Evolutionary conservation across 805 yeast species (phyloP).

Genomic region (Pichia manshurica): DNA sequence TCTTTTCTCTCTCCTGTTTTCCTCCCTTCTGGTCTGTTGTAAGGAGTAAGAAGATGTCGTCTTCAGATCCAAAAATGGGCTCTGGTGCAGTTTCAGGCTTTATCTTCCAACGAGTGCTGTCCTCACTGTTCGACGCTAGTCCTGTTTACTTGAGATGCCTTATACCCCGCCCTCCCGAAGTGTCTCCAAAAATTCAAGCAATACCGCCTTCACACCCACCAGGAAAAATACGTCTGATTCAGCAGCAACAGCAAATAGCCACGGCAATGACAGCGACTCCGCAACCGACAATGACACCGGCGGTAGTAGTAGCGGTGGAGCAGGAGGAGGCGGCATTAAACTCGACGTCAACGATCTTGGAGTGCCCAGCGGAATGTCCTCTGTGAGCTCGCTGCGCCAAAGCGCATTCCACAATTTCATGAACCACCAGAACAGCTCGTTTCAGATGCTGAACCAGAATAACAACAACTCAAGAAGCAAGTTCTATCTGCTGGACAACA

Average conservation of each 20-base stretch:
- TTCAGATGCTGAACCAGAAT: constrained; percentile 5
- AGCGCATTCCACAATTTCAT: constrained; percentile 10
- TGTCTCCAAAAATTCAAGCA: constrained; percentile 1
- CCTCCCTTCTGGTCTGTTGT: no score
- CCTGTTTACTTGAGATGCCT: constrained; percentile 17
- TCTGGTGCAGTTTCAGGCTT: no score
- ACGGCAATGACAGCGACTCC: no score
- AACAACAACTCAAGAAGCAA: constrained; percentile 5
- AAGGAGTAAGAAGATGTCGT: no score
- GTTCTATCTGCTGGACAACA: constrained; percentile 15
- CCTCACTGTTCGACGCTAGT: background rate
- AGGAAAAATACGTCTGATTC: no score
- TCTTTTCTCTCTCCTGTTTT: no score
- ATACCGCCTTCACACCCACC: background rate
- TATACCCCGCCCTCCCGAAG: constrained; percentile 25
- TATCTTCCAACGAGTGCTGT: no score
- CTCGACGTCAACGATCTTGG: background rate
- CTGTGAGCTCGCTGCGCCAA: background rate
- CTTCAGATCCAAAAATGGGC: background rate
- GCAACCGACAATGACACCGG: no score
- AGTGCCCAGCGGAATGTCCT: no score
- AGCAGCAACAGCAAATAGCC: no score
- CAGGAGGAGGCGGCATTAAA: background rate
- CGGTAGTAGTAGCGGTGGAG: no score
- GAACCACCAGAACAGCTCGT: constrained; percentile 7